A percentile compares a stretch with the other conserved stretches of the same genome.
Conservation (phyloP, 2,329 filamentous ascomycete species). For the Cladophialophora bantiana region DNA sequence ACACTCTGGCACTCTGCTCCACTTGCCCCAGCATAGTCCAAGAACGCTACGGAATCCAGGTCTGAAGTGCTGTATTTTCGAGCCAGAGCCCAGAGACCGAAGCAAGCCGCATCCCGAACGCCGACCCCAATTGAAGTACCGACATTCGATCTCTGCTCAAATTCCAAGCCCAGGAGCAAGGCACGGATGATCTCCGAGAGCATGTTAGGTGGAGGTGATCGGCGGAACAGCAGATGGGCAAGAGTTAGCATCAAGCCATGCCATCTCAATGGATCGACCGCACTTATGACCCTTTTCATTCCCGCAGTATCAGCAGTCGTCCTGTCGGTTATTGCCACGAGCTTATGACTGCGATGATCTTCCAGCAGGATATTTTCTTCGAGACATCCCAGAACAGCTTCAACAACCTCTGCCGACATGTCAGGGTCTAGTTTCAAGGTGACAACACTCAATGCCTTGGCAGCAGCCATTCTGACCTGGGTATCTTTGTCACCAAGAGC, state of each 20-base stretch:
- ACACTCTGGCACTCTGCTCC: slow-evolving; percentile 50
- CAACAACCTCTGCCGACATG: slow-evolving; percentile 86
- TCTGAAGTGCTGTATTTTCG: slow-evolving; percentile 84
- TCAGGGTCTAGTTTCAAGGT: slow-evolving; percentile 78
- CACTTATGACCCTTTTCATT: slow-evolving; percentile 66
- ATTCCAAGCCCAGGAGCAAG: slow-evolving; percentile 79
- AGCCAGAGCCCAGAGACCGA: slow-evolving; percentile 92
- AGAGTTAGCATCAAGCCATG: slow-evolving; percentile 90
- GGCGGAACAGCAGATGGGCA: slow-evolving; percentile 83
- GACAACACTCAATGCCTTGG: slow-evolving; percentile 89
- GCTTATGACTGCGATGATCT: slow-evolving; percentile 50
- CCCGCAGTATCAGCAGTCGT: slow-evolving; percentile 45
- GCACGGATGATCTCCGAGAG: slow-evolving; percentile 78
- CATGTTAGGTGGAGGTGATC: slow-evolving; percentile 74
- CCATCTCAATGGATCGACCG: slow-evolving; percentile 84
- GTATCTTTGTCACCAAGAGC: slow-evolving; percentile 86
- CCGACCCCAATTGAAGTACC: slow-evolving; percentile 88
- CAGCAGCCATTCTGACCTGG: slow-evolving; percentile 86
- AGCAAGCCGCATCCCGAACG: slow-evolving; percentile 93
- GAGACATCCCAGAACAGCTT: slow-evolving; percentile 77
- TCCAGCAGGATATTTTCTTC: slow-evolving; percentile 68
- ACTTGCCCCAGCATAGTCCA: slow-evolving; percentile 22
- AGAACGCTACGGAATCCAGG: slow-evolving; percentile 59
- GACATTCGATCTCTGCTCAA: slow-evolving; percentile 85
- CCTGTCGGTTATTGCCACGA: slow-evolving; percentile 46